Evolutionary conservation across 192 early-diverging fungal species (phyloP), one percentile per base, ranked within the genome.

Genomic region (Rhizophagus prolifer): DNA sequence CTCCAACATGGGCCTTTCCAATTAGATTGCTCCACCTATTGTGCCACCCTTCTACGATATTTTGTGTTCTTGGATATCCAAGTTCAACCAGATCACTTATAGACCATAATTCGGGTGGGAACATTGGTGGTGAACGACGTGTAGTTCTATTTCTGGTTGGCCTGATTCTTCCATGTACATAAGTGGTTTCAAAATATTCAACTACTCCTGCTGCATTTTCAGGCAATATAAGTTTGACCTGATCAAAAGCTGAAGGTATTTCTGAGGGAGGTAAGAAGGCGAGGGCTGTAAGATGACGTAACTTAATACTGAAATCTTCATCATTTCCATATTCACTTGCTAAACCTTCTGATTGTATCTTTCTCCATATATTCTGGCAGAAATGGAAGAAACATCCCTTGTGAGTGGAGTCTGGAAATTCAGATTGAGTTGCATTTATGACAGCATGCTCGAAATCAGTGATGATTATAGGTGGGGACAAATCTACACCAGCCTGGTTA

Each of bases 131-230:
- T 5, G 1, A 21, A 30, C 19, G 28, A 72, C 8, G 3, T 60
- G 30, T 8, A 72, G 6, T 1, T 73, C 58, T 38, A 73, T 73
- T 73, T 38, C 58, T 73, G 36, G 34, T 58, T 26, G n/a, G 50
- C 16, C 23, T 1, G 26, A 58, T 31, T 72, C 12, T 58, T 16
- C 46, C 25, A 31, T 54, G 1, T 30, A 72, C 25, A 30, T 58
- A 72, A 72, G 0, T 72, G 1, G 54, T 23, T 58, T 72, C 70
- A 72, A 72, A 58, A 47, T 58, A 72, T 14, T 72, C 5, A 12
- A 54, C 2, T 3, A 71, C n/a, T 25, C 7, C 9, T 54, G 1
- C 7, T n/a, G 67, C 16, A 62, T 30, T 10, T 28, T 2, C 19
- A 50, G 47, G 38, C 8, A 68, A 16, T 68, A 38, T 21, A 6